Evolutionary conservation across 2,329 filamentous ascomycete genomes (phyloP).

Genomic region (Hypomyces perniciosus): DNA sequence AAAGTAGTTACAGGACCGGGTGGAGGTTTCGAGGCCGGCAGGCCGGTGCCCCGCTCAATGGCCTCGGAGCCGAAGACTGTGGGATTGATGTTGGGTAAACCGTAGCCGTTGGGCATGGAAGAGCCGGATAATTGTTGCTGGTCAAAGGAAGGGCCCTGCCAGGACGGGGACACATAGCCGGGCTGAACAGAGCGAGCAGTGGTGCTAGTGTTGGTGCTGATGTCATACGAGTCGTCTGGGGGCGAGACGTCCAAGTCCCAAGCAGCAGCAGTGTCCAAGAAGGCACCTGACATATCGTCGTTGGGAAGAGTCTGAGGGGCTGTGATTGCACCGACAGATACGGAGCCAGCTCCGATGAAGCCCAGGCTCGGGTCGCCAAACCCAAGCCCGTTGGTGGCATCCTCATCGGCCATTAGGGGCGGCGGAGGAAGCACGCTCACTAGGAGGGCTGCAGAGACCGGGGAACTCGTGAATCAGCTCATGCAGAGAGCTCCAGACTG

Average conservation of each 20-base stretch:
- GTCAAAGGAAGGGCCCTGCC: constrained; percentile 31
- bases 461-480: constrained; percentile 9
- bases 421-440: constrained; percentile 5
- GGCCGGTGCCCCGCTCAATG: constrained; percentile 18
- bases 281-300: constrained; percentile 31
- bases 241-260: constrained; percentile 46
- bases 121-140: constrained; percentile 28
- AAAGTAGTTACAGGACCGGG: constrained; percentile 29
- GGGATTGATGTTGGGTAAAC: constrained; percentile 30
- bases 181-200: constrained; percentile 29
- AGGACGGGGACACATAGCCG: constrained; percentile 29
- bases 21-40: constrained; percentile 27
- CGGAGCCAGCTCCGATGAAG: constrained; percentile 31
- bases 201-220: constrained; percentile 31
- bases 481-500: constrained; percentile 8
- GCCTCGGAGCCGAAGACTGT: constrained; percentile 19
- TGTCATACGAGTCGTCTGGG: constrained; percentile 42
- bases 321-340: constrained; percentile 24
- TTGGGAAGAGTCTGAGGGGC: constrained; percentile 25
- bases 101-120: constrained; percentile 27
- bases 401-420: constrained; percentile 34
- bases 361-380: constrained; percentile 37
- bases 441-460: constrained; percentile 6
- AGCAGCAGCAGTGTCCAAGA: constrained; percentile 25
- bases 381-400: constrained; percentile 35